Base-by-base conservation (phyloP, 306 rosid species). In the Argentina anserina region DNA sequence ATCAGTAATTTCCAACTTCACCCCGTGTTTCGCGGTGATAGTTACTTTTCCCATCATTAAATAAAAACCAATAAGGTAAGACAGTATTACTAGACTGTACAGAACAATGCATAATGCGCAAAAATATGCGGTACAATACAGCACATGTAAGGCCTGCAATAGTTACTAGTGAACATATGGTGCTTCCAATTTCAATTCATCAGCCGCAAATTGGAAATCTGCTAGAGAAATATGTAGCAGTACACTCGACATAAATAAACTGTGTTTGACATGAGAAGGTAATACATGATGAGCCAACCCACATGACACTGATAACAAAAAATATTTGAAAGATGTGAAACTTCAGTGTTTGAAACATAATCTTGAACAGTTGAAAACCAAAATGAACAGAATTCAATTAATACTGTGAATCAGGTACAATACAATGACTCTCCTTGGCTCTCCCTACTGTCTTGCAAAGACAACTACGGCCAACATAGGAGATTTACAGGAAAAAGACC, bases 1-100 rank as follows among this genome's bases (percentile, higher is more conserved):
- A 7, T 90, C 88, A n/a, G 98, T 92, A 67, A 93, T 75, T 65
- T 85, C 96, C 76, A 93, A 69, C 85, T 87, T 90, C 69, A 73
- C 87, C 43, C 84, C 96, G 0, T 90, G 21, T 58, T 89, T 89
- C 20, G 90, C 96, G 0, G 78, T 63, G 50, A 90, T 71, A 33
- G 67, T 85, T 62, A 93, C 93, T 72, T 90, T 89, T 33, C 98
- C 98, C 98, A 90, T 71, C 45, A 71, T 47, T 70, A 49, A 52
- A 26, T 50, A 36, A 50, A 81, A 77, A 14, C 14, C 62, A 53
- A 39, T 31, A 29, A 21, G 73, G 40, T 18, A 71, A 74, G 67
- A 69, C 9, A n/a, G 26, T 61, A 49, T 70, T 59, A 69, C 37
- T 70, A 21, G 46, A 37, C 49, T 2, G n/a, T 25, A 64, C 40